Evolutionary conservation across 139 green algal species (phyloP), one percentile per base, ranked within the genome.

Genomic region (Chlorella sp.): DNA sequence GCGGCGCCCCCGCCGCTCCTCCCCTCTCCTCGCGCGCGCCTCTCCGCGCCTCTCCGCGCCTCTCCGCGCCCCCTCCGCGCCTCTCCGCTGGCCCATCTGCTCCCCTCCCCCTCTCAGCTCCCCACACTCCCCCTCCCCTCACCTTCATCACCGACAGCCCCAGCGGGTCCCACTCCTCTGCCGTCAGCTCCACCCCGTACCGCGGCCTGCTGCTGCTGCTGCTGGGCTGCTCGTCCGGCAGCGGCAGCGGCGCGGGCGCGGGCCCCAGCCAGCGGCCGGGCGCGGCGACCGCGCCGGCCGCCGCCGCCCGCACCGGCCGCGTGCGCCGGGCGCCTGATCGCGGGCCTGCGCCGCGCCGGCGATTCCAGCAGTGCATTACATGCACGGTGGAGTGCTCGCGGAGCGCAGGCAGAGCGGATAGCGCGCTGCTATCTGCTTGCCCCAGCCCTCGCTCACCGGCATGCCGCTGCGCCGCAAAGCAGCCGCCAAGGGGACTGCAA

Each of bases 91-190:
- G 14, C 17, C 46, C 46, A 27, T 17, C 17, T 55, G 46, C 17
- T 55, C 46, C 46, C 17, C 14, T 17, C 17, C 46, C 46, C 17
- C 46, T 55, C 14, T 55, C 46, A 17, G 46, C 46, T 14, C 46
- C 17, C 17, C 46, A 27, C 14, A 14, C 46, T 14, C 46, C 46
- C 14, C 46, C 46, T n/a, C n/a, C n/a, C n/a, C 48, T 15, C 65
- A 68, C 80, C 80, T 60, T 70, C 33, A 70, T 35, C 35, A 79
- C n/a, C n/a, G n/a, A 43, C 33, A 82, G 69, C 35, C 65, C 63
- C 23, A 83, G 77, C 9, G 78, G 78, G 41, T 86, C 63, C 81
- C 81, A 86, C 29, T 86, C 62, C 8, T 86, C 71, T 15, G 79
- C 43, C 29, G 76, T 82, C 4, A 86, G 64, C 64, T 86, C 81